Conservation (phyloP, 352 stramenopile species). For the Pythium diclinum region DNA sequence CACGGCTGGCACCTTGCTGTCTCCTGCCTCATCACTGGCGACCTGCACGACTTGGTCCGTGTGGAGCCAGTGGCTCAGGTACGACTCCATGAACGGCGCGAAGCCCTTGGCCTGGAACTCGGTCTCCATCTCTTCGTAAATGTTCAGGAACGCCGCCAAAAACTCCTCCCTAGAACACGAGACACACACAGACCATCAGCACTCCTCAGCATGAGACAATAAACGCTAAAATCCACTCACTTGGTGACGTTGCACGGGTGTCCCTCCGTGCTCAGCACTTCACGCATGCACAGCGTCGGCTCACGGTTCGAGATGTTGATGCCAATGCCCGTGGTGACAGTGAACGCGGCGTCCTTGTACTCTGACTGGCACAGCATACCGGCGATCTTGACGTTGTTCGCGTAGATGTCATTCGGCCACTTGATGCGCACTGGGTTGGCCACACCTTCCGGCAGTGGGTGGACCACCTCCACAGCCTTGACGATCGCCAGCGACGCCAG, state of each 20-base stretch:
- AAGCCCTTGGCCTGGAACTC: slow-evolving; percentile 82
- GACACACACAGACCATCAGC: slow-evolving; percentile 4
- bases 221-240: slow-evolving; percentile 33
- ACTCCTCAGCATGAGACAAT: not conserved
- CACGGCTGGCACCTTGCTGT: slow-evolving; percentile 44
- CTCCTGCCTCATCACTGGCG: slow-evolving; percentile 34
- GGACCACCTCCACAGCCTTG: slow-evolving; percentile 66
- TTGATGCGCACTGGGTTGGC: slow-evolving; percentile 84
- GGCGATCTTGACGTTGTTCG: slow-evolving; percentile 85
- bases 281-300: slow-evolving; percentile 85
- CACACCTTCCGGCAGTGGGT: slow-evolving; percentile 28
- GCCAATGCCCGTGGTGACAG: slow-evolving; percentile 83
- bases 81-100: slow-evolving; percentile 80
- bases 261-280: slow-evolving; percentile 61
- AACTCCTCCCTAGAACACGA: slow-evolving; percentile 64
- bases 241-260: slow-evolving; percentile 71
- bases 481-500: slow-evolving; percentile 87
- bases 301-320: slow-evolving; percentile 89
- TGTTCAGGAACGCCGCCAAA: slow-evolving; percentile 85
- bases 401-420: slow-evolving; percentile 93
- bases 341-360: slow-evolving; percentile 75
- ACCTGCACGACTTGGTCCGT: slow-evolving; percentile 82
- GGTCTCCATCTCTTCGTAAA: slow-evolving; percentile 82
- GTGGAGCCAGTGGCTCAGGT: slow-evolving; percentile 84
- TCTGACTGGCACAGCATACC: slow-evolving; percentile 89